Base-by-base conservation (phyloP, 169 alveolate genomes). In the Cyclospora cayetanensis region DNA sequence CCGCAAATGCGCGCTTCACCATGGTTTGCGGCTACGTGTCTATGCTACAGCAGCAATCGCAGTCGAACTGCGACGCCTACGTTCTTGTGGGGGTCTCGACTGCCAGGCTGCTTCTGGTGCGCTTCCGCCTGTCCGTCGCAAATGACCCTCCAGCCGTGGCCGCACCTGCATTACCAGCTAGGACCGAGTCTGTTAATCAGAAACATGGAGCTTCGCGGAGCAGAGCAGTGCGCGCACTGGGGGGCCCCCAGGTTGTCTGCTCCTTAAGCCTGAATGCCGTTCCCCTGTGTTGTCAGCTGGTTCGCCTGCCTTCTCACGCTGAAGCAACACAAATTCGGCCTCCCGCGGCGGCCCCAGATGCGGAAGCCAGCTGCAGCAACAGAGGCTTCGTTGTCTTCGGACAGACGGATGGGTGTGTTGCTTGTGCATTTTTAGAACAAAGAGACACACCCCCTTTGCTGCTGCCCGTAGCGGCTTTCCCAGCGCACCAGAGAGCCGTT, bases 1-100 rank as follows among this genome's bases (percentile, higher is more conserved):
- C 83, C 31, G 83, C 83, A 31, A 70, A 70, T 37, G 83, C 83
- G 18, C 83, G 83, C 20, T 70, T 70, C 46, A 70, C 50, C 46
- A 70, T 53, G 7, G 83, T 53, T 0, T 70, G 83, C 52, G 83
- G 83, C 4, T 70, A 9, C 29, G 83, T 70, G 31, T 70, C 55
- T 29, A 20, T 4, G 29, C 29, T 4, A 9, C 70, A 55, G 70
- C 79, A 66, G 79, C 79, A 66, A 43, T 43, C n/a, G 43, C 46
- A 29, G 43, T 35, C n/a, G 66, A 43, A 35, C 68, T 46, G 29
- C 66, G 87, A 70, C 15, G 83, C 83, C 0, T 70, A 9, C 25
- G 83, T 70, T 15, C 18, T 70, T 18, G 83, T 70, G 31, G 83
- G 83, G 50, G 83, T 70, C 55, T 70, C 83, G 15, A 35, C 83